Evolutionary conservation across 768 basidiomycete genomes (phyloP).

Genomic region (Suillus decipiens): DNA sequence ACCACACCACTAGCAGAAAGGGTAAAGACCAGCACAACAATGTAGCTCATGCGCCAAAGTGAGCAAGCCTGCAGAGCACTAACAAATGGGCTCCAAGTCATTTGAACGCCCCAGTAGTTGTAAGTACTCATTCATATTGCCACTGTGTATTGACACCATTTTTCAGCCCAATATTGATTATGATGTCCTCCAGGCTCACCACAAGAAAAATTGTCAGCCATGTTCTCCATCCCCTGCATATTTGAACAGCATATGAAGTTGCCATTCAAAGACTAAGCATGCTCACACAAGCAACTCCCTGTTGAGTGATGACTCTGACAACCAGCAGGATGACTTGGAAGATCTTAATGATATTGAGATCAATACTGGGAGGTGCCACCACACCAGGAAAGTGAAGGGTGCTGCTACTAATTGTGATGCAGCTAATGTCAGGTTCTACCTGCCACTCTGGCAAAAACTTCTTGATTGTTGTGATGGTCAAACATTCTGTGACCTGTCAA

Average conservation of each 20-base stretch:
- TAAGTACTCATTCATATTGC: too few relatives aligned
- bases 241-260: background rate
- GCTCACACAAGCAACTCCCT: background rate
- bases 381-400: background rate
- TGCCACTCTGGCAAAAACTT: background rate
- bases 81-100: too few relatives aligned
- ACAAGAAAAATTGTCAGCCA: background rate
- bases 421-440: background rate
- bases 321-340: background rate
- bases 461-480: too few relatives aligned
- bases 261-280: background rate
- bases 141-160: too few relatives aligned
- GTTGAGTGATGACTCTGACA: background rate
- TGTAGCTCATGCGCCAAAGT: too few relatives aligned
- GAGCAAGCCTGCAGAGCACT: too few relatives aligned
- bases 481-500: too few relatives aligned
- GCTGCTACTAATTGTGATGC: background rate
- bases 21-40: too few relatives aligned
- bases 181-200: constrained; percentile 1
- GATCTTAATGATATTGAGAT: background rate
- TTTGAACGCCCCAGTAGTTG: too few relatives aligned
- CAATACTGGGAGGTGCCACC: background rate
- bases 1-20: too few relatives aligned
- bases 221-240: background rate
- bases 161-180: too few relatives aligned